Conservation (phyloP, 352 stramenopile genomes). For the Hyaloperonospora arabidopsidis region DNA sequence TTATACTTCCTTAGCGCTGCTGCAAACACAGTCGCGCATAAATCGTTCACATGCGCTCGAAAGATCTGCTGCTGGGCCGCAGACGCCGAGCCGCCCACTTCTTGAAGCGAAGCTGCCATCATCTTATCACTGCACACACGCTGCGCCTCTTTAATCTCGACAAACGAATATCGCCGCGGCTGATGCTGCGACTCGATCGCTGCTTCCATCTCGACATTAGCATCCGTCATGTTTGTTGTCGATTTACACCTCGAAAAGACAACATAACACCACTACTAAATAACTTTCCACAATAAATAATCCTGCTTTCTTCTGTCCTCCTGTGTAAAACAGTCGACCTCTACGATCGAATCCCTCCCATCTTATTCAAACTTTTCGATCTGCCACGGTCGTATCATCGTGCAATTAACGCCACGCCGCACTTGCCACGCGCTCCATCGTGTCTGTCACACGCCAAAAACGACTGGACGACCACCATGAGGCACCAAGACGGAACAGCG, state of each 20-base stretch:
- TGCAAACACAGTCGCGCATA: constrained; percentile 68
- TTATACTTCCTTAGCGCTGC: constrained; percentile 63
- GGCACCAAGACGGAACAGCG: constrained; percentile 10
- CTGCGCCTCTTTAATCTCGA: constrained; percentile 74
- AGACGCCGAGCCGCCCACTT: constrained; percentile 40
- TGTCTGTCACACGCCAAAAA: not conserved
- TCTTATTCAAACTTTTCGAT: too few relatives aligned
- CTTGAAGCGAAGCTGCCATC: constrained; percentile 34
- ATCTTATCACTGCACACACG: constrained; percentile 54
- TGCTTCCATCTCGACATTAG: constrained; percentile 2
- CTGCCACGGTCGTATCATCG: too few relatives aligned
- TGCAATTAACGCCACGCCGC: too few relatives aligned
- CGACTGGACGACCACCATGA: constrained; percentile 22
- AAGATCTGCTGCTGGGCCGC: constrained; percentile 66
- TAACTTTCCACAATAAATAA: too few relatives aligned
- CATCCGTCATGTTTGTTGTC: constrained; percentile 12
- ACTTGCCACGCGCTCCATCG: too few relatives aligned
- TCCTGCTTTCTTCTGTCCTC: too few relatives aligned
- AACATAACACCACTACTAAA: not conserved
- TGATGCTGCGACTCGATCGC: not conserved
- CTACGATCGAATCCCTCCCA: too few relatives aligned
- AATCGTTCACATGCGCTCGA: constrained; percentile 59
- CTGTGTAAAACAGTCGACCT: too few relatives aligned
- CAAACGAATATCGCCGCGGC: constrained; percentile 49
- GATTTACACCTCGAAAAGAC: not conserved